A percentile compares a stretch with the other conserved stretches of the same genome.
phyloP scores from a whole-genome alignment of 192 early-diverging fungal genomes.

The Entomortierella beljakovae region DNA sequence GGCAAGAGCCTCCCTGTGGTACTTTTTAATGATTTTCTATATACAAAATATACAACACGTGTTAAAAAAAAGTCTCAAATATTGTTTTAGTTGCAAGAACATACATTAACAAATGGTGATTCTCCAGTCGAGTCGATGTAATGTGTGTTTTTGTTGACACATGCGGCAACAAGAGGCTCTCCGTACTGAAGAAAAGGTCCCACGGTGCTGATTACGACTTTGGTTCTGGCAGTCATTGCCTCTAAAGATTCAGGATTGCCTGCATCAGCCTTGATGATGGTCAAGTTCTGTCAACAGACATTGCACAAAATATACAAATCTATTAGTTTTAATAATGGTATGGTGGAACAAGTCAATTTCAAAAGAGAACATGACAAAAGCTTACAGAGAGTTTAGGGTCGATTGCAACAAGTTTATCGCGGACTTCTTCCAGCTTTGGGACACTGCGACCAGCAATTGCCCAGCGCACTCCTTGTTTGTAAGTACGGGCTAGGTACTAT shows the following conservation, averaged over 20 bases:
- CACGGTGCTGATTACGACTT: constrained; percentile 85
- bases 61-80: background rate
- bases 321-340: background rate
- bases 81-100: background rate
- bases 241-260: constrained; percentile 69
- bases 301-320: background rate
- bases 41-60: constrained; percentile 52
- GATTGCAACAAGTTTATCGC: constrained; percentile 62
- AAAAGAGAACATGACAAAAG: background rate
- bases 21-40: constrained; percentile 70
- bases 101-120: constrained; percentile 46
- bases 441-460: constrained; percentile 85
- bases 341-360: background rate
- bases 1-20: constrained; percentile 72
- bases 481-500: constrained; percentile 28
- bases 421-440: constrained; percentile 73
- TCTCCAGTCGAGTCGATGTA: constrained; percentile 96
- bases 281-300: constrained; percentile 52
- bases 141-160: constrained; percentile 77
- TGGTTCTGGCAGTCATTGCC: constrained; percentile 67
- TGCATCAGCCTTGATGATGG: constrained; percentile 79
- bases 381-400: constrained; percentile 61
- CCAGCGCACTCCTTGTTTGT: constrained; percentile 63
- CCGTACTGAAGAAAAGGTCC: constrained; percentile 84
- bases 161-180: constrained; percentile 73